Percentiles rank a stretch among this genome's conserved stretches.
Evolutionary conservation across 1,139 yeast genomes (phyloP).

Genomic region (Suhomyces maxii): DNA sequence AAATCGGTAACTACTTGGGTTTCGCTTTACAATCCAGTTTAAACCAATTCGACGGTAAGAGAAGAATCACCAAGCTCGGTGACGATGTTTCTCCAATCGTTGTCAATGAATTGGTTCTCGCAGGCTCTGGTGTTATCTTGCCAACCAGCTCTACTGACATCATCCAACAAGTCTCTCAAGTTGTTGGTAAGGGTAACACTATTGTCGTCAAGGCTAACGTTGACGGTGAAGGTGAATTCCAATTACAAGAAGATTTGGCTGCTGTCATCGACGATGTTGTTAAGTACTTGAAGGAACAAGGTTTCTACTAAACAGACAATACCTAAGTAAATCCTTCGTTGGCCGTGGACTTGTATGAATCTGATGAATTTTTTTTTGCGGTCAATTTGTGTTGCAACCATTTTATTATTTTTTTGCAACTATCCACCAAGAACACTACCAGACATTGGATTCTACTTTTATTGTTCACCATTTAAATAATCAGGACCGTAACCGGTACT

Average conservation of each 20-base stretch:
- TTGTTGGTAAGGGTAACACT: slow-evolving; percentile 40
- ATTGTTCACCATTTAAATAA: no score
- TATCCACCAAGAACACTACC: not conserved
- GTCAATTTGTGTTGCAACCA: no score
- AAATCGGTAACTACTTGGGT: slow-evolving; percentile 57
- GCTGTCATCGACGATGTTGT: slow-evolving; percentile 71
- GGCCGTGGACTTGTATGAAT: no score
- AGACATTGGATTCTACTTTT: no score
- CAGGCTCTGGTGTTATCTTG: slow-evolving; percentile 89
- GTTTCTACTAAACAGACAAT: slow-evolving; percentile 47
- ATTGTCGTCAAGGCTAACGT: slow-evolving; percentile 15
- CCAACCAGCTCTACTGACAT: slow-evolving; percentile 33
- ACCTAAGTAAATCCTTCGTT: not conserved
- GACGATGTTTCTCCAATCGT: slow-evolving; percentile 58
- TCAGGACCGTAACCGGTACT: no score
- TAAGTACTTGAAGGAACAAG: slow-evolving; percentile 72
- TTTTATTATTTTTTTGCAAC: not conserved
- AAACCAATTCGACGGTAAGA: slow-evolving; percentile 84
- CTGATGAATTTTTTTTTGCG: no score
- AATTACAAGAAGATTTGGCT: slow-evolving; percentile 42
- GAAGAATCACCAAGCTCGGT: slow-evolving; percentile 75
- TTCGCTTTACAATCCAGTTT: slow-evolving; percentile 87
- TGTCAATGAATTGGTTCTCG: slow-evolving; percentile 78
- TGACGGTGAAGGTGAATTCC: slow-evolving; percentile 17
- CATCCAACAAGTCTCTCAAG: slow-evolving; percentile 46